phyloP scores from a whole-genome alignment of 192 early-diverging fungal species.

The Irineochytrium annulatum region DNA sequence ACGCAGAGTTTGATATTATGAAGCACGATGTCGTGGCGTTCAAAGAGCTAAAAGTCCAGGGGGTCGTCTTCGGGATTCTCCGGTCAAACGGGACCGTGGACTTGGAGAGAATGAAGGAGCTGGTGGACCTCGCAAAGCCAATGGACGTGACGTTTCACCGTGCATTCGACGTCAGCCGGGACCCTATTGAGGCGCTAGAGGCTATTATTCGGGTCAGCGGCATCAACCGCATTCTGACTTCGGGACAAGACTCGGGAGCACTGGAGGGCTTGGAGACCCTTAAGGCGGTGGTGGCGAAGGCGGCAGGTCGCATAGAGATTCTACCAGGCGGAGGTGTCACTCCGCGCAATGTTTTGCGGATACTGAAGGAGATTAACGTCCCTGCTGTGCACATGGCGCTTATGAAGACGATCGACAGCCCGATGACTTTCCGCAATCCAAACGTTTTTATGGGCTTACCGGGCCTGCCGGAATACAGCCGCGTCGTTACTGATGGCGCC shows the following conservation, averaged over 20 bases:
- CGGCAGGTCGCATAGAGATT: conserved; percentile 44
- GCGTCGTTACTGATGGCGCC: conserved; percentile 28
- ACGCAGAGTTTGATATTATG: conserved; percentile 42
- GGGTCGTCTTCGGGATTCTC: conserved; percentile 64
- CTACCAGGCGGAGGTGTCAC: conserved; percentile 57
- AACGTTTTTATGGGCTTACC: conserved; percentile 46
- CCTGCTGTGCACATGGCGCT: conserved; percentile 59
- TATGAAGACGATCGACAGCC: conserved; percentile 25
- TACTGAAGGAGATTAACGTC: conserved; percentile 37
- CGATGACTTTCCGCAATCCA: conserved; percentile 39
- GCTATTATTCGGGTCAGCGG: conserved; percentile 55
- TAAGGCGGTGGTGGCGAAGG: conserved; percentile 35
- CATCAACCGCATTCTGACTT: conserved; percentile 60
- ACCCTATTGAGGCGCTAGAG: conserved; percentile 54
- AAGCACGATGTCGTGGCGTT: conserved; percentile 34
- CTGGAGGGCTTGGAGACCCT: conserved; percentile 54
- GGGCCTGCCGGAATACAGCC: conserved; percentile 37
- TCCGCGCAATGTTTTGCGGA: conserved; percentile 48
- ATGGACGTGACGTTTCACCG: conserved; percentile 67
- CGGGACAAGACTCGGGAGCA: conserved; percentile 54
- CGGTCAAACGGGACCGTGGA: conserved; percentile 54
- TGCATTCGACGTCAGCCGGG: conserved; percentile 61
- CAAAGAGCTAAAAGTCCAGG: conserved; percentile 44
- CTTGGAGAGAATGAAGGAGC: conserved; percentile 31
- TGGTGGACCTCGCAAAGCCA: conserved; percentile 49